Conservation (phyloP, 2,329 filamentous ascomycete species). For the Ophiostoma ips region DNA sequence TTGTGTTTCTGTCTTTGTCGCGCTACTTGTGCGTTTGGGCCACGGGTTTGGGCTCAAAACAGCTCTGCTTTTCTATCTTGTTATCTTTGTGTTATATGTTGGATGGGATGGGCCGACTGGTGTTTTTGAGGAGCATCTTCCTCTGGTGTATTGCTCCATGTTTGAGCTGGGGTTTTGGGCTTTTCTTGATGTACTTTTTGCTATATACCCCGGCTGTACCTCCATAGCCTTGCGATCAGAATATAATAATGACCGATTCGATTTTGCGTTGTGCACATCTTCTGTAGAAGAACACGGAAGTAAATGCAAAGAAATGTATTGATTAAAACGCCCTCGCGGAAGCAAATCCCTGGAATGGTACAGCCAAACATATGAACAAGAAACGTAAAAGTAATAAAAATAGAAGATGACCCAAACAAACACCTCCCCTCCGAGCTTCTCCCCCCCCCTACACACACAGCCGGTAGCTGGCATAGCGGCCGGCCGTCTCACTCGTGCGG, state of each 20-base stretch:
- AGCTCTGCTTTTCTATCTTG: not conserved
- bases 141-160: not conserved
- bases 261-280: too few species aligned
- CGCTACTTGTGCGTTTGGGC: too few species aligned
- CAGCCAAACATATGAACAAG: not conserved
- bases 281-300: too few species aligned
- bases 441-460: constrained; percentile 39
- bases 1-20: not conserved
- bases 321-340: constrained; percentile 3
- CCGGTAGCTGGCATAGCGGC: constrained; percentile 90
- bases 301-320: not conserved
- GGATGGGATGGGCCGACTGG: not conserved
- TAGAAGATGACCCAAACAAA: not conserved
- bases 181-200: not conserved
- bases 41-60: too few species aligned
- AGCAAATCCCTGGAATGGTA: not conserved
- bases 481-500: constrained; percentile 84
- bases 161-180: not conserved
- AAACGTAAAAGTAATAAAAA: not conserved
- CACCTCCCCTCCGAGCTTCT: not conserved
- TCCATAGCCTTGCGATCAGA: not conserved
- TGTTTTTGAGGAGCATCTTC: not conserved
- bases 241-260: not conserved
- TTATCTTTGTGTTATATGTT: not conserved
- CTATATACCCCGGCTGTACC: constrained; percentile 9